Evolutionary conservation across 2,329 filamentous ascomycete genomes (phyloP), one percentile per base, ranked within the genome.

Genomic region (Hypoxylon sp.): DNA sequence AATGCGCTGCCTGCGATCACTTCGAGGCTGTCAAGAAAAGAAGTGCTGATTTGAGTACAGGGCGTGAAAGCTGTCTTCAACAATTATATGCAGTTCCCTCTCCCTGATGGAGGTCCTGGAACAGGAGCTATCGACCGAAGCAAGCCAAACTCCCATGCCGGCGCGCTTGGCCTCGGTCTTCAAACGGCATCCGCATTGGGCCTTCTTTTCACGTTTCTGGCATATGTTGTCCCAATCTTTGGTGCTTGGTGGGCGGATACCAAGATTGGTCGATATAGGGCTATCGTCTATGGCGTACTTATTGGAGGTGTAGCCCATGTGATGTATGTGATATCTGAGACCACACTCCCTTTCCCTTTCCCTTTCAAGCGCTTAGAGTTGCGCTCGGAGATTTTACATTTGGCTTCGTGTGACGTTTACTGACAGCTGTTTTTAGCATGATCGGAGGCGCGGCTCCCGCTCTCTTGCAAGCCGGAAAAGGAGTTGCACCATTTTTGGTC

Each of bases 201-300:
- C 1, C 70, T 79, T 17, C 68, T 74, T 23, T 79, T 74, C 66
- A 73, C 65, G 3, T 79, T 82, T 51, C 60, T 81, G 25, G 72
- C 77, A 7, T 82, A 80, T 57, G 60, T 76, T 9, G 62, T 78
- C 7, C 78, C 78, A 0, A 73, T 79, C 17, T 61, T 77, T 15
- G 80, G 81, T 57, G 81, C 77, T 7, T 82, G 76, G 61, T 63
- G 83, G 17, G 84, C 86, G 5, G 87, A 90, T 68, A 79, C 83
- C 52, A 83, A 84, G 62, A 76, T 82, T 48, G 87, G 87, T 30
- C 82, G 85, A 41, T 90, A 84, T 71, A 78, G 80, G 57, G 87
- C 87, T 1, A 89, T 90, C 60, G 73, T 84, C 52, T 56, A 52
- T 21, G 76, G 76, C 4, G 79, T 79, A 7, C 67, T 79, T 0